Evolutionary conservation across 768 basidiomycete species (phyloP), one percentile per base, ranked within the genome.

Genomic region (Tylopilus sp.): DNA sequence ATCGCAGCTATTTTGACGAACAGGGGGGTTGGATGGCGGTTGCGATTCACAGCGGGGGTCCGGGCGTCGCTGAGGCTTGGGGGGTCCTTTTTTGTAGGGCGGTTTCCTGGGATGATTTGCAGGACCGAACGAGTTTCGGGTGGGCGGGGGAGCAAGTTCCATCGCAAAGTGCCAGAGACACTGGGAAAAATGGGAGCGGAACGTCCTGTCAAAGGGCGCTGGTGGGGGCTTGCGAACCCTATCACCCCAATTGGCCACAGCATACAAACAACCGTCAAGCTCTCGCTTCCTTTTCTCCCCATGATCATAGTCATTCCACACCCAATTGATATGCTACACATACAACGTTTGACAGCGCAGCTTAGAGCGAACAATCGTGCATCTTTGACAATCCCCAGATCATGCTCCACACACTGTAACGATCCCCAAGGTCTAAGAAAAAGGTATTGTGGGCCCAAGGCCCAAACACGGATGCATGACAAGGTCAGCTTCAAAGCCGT

Each of bases 211-310:
- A 23, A 43, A 18, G 12, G 10, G 26, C 10, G 25, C 13, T 15
- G 50, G 22, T 42, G 44, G 55, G 42, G 40, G n/a, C 2, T 4
- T 20, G 18, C 7, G 42, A 54, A 38, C 2, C n/a, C 15, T 12
- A 18, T 50, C 20, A 48, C 60, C 30, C 18, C 50, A 51, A 63
- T 41, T 31, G 3, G 57, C 22, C 33, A 18, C 0, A 6, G 22
- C n/a, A n/a, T n/a, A 18, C 41, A 62, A 62, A 62, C 59, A 62
- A 57, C 40, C 35, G 47, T 63, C 62, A 63, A 64, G 58, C 8
- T n/a, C 4, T 36, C 3, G 17, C 36, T 36, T 36, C 36, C 36
- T n/a, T n/a, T 36, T 18, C 35, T 6, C 17, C 5, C 35, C 35
- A 17, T 11, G 17, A 17, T 6, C 33, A 35, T 17, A 15, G 15